phyloP scores from a whole-genome alignment of 768 basidiomycete species.

The Leccinum pellstonianum region DNA sequence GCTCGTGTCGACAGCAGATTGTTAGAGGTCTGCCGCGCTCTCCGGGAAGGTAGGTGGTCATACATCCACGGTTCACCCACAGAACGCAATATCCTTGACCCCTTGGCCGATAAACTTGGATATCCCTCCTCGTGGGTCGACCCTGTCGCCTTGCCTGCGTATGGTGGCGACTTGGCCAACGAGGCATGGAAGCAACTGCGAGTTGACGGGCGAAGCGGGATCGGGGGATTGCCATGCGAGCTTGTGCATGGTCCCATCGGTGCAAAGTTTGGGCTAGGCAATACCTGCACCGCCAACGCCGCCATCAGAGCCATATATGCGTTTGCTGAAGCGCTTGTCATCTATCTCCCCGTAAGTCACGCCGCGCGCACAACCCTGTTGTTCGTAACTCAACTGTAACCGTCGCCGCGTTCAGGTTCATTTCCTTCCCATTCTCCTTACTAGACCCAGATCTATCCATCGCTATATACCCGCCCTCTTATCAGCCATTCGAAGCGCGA shows the following conservation, averaged over 20 bases:
- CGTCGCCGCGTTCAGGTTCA: slow-evolving; percentile 49
- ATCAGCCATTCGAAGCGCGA: slow-evolving; percentile 60
- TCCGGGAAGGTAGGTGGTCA: slow-evolving; percentile 58
- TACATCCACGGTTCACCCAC: slow-evolving; percentile 48
- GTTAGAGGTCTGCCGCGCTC: slow-evolving; percentile 48
- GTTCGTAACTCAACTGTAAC: neutral
- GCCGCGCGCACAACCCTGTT: neutral
- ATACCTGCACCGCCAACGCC: slow-evolving; percentile 62
- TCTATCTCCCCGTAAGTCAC: slow-evolving; percentile 69
- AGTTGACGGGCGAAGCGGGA: slow-evolving; percentile 46
- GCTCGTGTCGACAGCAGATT: slow-evolving; percentile 67
- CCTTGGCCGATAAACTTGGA: slow-evolving; percentile 55
- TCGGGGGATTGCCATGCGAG: slow-evolving; percentile 78
- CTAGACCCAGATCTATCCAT: slow-evolving; percentile 51
- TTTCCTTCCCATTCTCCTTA: slow-evolving; percentile 62
- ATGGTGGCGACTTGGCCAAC: slow-evolving; percentile 54
- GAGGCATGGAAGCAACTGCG: slow-evolving; percentile 56
- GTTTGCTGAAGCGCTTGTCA: slow-evolving; percentile 59
- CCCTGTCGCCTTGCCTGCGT: slow-evolving; percentile 55
- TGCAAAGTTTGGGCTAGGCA: slow-evolving; percentile 43
- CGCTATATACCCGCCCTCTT: slow-evolving; percentile 42
- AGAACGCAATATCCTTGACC: slow-evolving; percentile 41
- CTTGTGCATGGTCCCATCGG: slow-evolving; percentile 64
- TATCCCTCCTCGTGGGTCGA: slow-evolving; percentile 64
- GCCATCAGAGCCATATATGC: slow-evolving; percentile 51